These are phyloP conservation scores for Phyllosticta capitalensis DNA, from an alignment of 2,329 filamentous ascomycete genomes.

Conservation along the genomic window DNA sequence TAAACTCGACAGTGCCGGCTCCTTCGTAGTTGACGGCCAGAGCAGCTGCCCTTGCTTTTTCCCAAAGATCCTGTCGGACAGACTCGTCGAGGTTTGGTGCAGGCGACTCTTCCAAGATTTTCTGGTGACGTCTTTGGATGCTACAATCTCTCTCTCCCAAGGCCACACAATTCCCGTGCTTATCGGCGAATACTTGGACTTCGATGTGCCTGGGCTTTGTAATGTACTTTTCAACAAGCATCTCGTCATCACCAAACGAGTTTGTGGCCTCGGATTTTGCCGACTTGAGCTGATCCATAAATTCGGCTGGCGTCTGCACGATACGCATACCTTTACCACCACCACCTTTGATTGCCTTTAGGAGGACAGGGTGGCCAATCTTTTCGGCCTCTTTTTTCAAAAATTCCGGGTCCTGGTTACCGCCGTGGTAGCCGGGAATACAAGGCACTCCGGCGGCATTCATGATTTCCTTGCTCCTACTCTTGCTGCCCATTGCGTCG, in stretches of 20 bases:
- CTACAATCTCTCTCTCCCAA: conserved; percentile 58
- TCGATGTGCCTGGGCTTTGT: conserved; percentile 58
- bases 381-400: conserved; percentile 63
- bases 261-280: conserved; percentile 56
- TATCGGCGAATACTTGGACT: conserved; percentile 58
- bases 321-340: conserved; percentile 64
- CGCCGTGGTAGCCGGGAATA: conserved; percentile 89
- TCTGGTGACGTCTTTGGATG: conserved; percentile 56
- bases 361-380: conserved; percentile 55
- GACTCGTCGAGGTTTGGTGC: conserved; percentile 51
- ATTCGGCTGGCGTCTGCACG: conserved; percentile 47
- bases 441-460: conserved; percentile 87
- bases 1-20: conserved; percentile 59
- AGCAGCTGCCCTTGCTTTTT: conserved; percentile 53
- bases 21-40: conserved; percentile 56
- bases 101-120: conserved; percentile 57
- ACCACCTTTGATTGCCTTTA: conserved; percentile 57
- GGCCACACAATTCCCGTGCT: conserved; percentile 55
- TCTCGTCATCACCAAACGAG: conserved; percentile 57
- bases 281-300: conserved; percentile 50
- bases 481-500: conserved; percentile 85
- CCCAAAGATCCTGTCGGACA: conserved; percentile 55
- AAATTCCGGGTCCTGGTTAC: conserved; percentile 59
- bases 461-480: conserved; percentile 92
- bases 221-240: conserved; percentile 60